Evolutionary conservation across 2,329 filamentous ascomycete species (phyloP).

Genomic region (Xylaria sp.): DNA sequence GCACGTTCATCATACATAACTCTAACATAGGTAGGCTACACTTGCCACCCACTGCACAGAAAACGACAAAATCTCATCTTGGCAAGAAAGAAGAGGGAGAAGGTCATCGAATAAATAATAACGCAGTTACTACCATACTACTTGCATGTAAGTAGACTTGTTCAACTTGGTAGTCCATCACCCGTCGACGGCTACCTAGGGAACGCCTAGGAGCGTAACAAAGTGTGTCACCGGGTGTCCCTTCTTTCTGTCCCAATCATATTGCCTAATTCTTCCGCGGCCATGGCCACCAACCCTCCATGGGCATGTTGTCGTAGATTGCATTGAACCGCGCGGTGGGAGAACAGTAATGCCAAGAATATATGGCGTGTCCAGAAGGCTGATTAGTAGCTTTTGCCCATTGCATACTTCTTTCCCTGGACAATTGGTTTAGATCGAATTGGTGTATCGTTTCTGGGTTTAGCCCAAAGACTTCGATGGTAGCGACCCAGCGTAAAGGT

Average conservation of each 20-base stretch:
- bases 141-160: background rate
- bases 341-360: background rate
- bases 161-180: background rate
- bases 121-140: no score
- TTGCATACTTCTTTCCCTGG: background rate
- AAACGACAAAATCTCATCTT: no score
- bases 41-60: no score
- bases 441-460: background rate
- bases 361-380: background rate
- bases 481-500: conserved; percentile 11
- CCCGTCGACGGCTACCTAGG: background rate
- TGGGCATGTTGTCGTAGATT: conserved; percentile 14
- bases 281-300: conserved; percentile 25
- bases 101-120: no score
- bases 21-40: no score
- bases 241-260: background rate
- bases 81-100: no score
- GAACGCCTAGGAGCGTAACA: background rate
- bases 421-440: background rate
- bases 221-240: background rate
- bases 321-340: background rate
- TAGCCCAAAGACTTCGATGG: background rate
- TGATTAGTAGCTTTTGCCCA: background rate
- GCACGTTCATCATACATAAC: no score
- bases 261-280: conserved; percentile 4